Base-by-base conservation (phyloP, 1,284 basidiomycete species). In the Ceratobasidium theobromae region DNA sequence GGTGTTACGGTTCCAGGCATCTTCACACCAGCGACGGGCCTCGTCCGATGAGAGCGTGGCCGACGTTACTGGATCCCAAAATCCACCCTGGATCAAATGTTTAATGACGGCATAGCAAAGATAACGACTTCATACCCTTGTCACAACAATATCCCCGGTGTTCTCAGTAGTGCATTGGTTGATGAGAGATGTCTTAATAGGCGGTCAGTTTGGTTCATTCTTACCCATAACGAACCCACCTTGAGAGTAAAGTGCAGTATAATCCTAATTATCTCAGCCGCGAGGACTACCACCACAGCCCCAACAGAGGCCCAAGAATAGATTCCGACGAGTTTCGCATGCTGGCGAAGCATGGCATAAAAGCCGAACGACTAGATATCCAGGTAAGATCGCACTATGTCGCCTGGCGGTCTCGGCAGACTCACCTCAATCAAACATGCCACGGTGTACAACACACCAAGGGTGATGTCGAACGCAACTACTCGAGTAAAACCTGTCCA, bases 161-260 rank as follows among this genome's bases (percentile, higher is more conserved):
- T 64, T 64, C 49, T 64, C 58, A 18, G n/a, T 40, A 1, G 58
- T 64, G n/a, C 58, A 64, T 40, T 64, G 48, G 48, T 64, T 48
- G 18, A 64, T 64, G 3, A 64, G 35, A 2, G 58, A 64, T 52
- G 16, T 25, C 46, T 52, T 18, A 5, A 52, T 28, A 52, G 12
- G 23, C 45, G 43, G 12, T 51, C 16, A 41, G 35, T 30, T 48
- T 9, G 11, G 25, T 12, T 0, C 25, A 14, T 45, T 11, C 43
- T 21, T 6, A 6, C 8, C 12, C 6, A n/a, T 5, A 21, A 45
- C 9, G 3, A 41, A 40, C 58, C 21, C 8, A 64, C 58, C 49
- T 64, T 64, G 25, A 64, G 33, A 32, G 48, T 27, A 25, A 64
- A 64, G 33, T 64, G 58, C n/a, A 64, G 25, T 16, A 64, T 64